phyloP scores from a whole-genome alignment of 495 filamentous ascomycete species.

The Aspergillus asperescens region DNA sequence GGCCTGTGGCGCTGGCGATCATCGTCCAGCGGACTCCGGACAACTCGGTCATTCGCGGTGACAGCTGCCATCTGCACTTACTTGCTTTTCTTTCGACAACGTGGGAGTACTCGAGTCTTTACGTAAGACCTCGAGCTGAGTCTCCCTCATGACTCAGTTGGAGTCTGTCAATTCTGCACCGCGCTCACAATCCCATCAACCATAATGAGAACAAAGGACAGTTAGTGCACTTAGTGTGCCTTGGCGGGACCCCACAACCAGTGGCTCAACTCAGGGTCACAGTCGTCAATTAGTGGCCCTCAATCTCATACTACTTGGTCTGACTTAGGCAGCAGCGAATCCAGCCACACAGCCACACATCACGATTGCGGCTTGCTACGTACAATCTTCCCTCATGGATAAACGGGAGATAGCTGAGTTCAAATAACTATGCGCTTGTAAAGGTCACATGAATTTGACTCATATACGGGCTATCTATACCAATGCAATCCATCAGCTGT shows the following conservation, averaged over 20 bases:
- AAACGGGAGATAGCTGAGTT: background rate
- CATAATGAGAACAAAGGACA: background rate
- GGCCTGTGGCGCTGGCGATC: constrained; percentile 11
- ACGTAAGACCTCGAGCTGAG: background rate
- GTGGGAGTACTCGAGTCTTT: no score
- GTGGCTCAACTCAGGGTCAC: background rate
- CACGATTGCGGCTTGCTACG: no score
- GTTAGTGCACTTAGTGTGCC: background rate
- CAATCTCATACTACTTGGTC: no score
- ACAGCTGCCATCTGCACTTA: no score
- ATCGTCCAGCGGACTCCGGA: no score
- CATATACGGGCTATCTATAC: background rate
- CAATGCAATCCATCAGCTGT: background rate
- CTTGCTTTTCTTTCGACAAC: no score
- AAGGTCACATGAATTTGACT: background rate
- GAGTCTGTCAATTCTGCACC: background rate
- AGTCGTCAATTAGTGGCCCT: background rate
- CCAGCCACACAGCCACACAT: background rate
- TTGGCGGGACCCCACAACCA: background rate
- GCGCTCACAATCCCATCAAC: background rate
- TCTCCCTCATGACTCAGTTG: background rate
- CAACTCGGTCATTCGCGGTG: no score
- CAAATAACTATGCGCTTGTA: background rate
- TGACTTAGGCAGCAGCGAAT: background rate
- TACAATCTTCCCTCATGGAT: no score